phyloP scores from a whole-genome alignment of 148 eudicot species.

The Selenicereus undatus region DNA sequence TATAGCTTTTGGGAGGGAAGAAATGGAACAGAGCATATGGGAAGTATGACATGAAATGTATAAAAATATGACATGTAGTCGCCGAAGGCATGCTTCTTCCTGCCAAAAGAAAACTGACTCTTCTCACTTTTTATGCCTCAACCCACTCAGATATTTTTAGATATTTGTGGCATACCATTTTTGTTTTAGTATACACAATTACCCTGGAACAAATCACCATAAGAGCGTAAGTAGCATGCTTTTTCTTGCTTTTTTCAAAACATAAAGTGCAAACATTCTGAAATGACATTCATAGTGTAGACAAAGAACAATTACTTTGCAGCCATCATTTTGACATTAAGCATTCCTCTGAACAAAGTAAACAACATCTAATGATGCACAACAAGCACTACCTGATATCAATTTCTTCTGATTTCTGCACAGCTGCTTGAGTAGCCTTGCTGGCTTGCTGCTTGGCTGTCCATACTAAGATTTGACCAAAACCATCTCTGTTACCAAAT shows the following conservation, averaged over 20 bases:
- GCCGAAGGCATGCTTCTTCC: neutral
- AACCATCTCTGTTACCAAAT: conserved; percentile 56
- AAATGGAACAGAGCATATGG: neutral
- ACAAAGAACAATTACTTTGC: neutral
- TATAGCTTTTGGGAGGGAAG: neutral
- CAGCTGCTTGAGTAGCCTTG: conserved; percentile 42
- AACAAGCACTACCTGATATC: conserved; percentile 28
- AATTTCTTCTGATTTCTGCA: conserved; percentile 35
- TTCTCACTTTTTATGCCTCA: neutral
- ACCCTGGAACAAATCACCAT: neutral
- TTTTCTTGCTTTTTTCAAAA: too few relatives aligned
- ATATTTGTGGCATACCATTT: neutral
- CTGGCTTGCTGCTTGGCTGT: conserved; percentile 36
- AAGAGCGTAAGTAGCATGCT: neutral
- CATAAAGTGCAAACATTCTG: too few relatives aligned
- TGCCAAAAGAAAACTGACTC: neutral
- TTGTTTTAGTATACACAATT: too few relatives aligned
- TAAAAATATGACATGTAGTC: neutral
- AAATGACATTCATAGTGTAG: neutral
- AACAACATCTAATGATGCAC: conserved; percentile 1
- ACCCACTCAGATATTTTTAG: neutral
- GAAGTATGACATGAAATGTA: neutral
- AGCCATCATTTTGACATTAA: neutral
- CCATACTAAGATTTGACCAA: conserved; percentile 51
- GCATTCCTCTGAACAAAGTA: neutral